A percentile compares a stretch with the other conserved stretches of the same genome.
These are phyloP conservation scores for Ophiobolus disseminans DNA, from an alignment of 2,329 filamentous ascomycete species.

Conservation along the genomic window DNA sequence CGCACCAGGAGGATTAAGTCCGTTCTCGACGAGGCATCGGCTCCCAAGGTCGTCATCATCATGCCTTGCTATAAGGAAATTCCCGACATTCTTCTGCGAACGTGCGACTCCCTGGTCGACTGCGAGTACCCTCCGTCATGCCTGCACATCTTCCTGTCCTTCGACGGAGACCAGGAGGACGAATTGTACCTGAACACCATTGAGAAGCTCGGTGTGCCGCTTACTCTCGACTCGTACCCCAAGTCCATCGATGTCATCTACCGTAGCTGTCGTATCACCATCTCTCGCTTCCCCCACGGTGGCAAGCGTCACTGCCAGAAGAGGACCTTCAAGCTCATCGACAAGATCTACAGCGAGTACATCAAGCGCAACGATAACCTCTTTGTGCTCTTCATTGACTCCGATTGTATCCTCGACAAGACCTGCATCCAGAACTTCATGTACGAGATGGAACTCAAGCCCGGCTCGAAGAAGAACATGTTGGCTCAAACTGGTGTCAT, in stretches of 20 bases:
- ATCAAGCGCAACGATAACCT: conserved; percentile 87
- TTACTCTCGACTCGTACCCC: conserved; percentile 79
- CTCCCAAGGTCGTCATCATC: conserved; percentile 92
- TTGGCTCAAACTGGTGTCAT: conserved; percentile 98
- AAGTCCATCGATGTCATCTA: conserved; percentile 91
- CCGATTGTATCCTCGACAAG: conserved; percentile 90
- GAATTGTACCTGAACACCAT: conserved; percentile 89
- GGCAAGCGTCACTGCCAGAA: conserved; percentile 96
- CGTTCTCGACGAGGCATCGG: conserved; percentile 80
- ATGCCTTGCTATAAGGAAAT: conserved; percentile 98
- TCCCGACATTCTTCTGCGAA: conserved; percentile 81
- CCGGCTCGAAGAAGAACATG: conserved; percentile 90
- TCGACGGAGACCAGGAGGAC: conserved; percentile 88
- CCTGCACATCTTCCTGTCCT: conserved; percentile 93
- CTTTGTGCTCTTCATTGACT: conserved; percentile 97
- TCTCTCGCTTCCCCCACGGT: conserved; percentile 91
- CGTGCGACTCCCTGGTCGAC: conserved; percentile 88
- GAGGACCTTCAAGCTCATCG: conserved; percentile 88
- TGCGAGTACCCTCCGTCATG: conserved; percentile 93
- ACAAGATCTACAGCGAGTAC: conserved; percentile 89
- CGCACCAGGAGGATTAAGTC: conserved; percentile 82
- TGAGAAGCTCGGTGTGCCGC: conserved; percentile 80
- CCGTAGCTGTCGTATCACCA: conserved; percentile 80
- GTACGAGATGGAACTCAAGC: conserved; percentile 97
- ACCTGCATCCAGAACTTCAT: conserved; percentile 97